phyloP scores from a whole-genome alignment of 1,284 basidiomycete species.

The Calocybe gambosa region DNA sequence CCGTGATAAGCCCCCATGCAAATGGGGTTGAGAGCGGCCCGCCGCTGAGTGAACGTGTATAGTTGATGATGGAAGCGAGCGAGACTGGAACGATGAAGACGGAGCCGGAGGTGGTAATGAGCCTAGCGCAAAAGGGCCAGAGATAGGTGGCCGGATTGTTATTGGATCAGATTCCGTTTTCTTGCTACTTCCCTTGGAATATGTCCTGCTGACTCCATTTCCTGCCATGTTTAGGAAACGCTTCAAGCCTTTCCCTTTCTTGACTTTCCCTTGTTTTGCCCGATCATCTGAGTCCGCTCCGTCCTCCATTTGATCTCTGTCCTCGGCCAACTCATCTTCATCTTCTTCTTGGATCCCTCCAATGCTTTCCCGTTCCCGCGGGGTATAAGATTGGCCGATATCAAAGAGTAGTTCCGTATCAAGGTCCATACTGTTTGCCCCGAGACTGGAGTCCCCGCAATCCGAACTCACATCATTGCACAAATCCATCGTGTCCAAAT shows the following conservation, averaged over 20 bases:
- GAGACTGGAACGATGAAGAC: neutral
- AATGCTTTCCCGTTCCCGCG: conserved; percentile 3
- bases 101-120: conserved; percentile 10
- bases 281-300: neutral
- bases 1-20: neutral
- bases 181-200: neutral
- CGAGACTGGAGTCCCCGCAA: conserved; percentile 11
- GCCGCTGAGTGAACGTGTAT: neutral
- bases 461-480: conserved; percentile 23
- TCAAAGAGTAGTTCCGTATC: conserved; percentile 14
- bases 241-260: conserved; percentile 18
- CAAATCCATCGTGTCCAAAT: conserved; percentile 33
- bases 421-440: conserved; percentile 9
- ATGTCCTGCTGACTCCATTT: conserved; percentile 1
- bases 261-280: neutral
- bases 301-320: neutral
- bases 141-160: conserved; percentile 8
- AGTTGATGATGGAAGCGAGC: neutral
- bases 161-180: neutral
- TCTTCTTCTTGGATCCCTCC: conserved; percentile 13
- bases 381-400: conserved; percentile 11
- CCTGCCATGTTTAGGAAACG: conserved; percentile 27
- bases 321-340: conserved; percentile 6
- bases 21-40: conserved; percentile 2
- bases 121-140: conserved; percentile 38